A percentile compares a stretch with the other conserved stretches of the same genome.
These are phyloP conservation scores for Zygosaccharomyces siamensis DNA, from an alignment of 805 yeast genomes.

Conservation along the genomic window DNA sequence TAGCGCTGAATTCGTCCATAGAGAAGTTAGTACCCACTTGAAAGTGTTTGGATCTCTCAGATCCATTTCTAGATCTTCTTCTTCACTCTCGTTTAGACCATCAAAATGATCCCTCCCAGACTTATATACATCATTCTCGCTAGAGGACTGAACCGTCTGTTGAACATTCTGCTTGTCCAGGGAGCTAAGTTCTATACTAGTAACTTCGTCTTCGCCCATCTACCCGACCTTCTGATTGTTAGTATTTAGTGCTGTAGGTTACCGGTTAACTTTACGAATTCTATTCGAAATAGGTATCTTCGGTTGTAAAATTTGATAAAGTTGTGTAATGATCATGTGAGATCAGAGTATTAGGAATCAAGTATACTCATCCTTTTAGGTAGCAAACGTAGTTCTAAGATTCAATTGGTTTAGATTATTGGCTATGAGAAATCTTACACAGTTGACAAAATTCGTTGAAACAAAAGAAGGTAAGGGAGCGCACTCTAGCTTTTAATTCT, in stretches of 20 bases:
- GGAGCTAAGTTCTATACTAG: background rate
- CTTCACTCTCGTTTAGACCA: background rate
- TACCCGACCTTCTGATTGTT: too few relatives aligned
- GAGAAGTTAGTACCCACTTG: slow-evolving; percentile 21
- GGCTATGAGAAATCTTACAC: background rate
- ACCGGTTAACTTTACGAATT: too few relatives aligned
- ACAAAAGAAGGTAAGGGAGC: too few relatives aligned
- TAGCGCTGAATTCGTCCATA: slow-evolving; percentile 46
- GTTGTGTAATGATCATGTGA: background rate
- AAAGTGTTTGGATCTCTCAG: slow-evolving; percentile 12
- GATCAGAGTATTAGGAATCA: background rate
- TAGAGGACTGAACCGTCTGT: background rate
- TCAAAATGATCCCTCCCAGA: background rate
- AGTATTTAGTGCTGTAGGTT: too few relatives aligned
- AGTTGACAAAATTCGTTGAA: background rate
- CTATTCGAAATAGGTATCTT: too few relatives aligned
- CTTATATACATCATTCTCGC: background rate
- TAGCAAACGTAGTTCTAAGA: background rate
- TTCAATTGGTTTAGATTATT: background rate
- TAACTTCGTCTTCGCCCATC: background rate
- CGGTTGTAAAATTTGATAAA: background rate
- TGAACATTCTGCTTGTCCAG: slow-evolving; percentile 1
- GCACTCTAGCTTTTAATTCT: background rate
- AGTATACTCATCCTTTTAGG: background rate
- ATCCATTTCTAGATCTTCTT: slow-evolving; percentile 13